phyloP scores from a whole-genome alignment of 2,329 filamentous ascomycete species.

The Verticillium nubilum region DNA sequence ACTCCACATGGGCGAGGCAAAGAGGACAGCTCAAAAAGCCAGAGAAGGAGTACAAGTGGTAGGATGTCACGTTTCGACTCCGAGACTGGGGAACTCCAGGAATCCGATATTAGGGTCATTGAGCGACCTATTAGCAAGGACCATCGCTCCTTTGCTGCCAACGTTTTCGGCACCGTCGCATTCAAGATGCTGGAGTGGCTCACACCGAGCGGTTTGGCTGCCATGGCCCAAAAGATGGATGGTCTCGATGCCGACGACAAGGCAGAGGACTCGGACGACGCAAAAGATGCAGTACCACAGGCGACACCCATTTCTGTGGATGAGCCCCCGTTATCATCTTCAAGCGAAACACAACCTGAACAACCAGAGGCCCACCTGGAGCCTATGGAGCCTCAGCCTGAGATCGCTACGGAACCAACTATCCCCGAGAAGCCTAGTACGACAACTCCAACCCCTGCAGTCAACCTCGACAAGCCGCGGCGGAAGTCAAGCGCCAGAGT shows the following conservation, averaged over 20 bases:
- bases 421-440: not conserved
- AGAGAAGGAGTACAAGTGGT: not conserved
- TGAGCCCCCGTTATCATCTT: not conserved
- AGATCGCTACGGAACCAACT: not conserved
- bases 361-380: not conserved
- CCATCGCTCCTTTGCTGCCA: constrained; percentile 55
- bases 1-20: not conserved
- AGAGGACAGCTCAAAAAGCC: not conserved
- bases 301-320: not conserved
- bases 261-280: constrained; percentile 15
- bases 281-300: constrained; percentile 1
- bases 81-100: constrained; percentile 7
- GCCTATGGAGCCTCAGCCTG: not conserved
- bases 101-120: constrained; percentile 25
- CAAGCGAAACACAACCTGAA: not conserved
- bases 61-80: constrained; percentile 9
- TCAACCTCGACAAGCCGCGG: constrained; percentile 4
- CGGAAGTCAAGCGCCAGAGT: constrained; percentile 17
- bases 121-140: constrained; percentile 48
- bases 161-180: constrained; percentile 59
- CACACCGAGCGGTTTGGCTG: constrained; percentile 50
- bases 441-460: not conserved
- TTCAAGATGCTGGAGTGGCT: constrained; percentile 69
- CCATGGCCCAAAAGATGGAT: constrained; percentile 36
- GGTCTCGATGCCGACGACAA: constrained; percentile 19